A percentile compares a stretch with the other conserved stretches of the same genome.
Evolutionary conservation across 352 stramenopile genomes (phyloP).

Genomic region (Globisporangium cylindrosporum): DNA sequence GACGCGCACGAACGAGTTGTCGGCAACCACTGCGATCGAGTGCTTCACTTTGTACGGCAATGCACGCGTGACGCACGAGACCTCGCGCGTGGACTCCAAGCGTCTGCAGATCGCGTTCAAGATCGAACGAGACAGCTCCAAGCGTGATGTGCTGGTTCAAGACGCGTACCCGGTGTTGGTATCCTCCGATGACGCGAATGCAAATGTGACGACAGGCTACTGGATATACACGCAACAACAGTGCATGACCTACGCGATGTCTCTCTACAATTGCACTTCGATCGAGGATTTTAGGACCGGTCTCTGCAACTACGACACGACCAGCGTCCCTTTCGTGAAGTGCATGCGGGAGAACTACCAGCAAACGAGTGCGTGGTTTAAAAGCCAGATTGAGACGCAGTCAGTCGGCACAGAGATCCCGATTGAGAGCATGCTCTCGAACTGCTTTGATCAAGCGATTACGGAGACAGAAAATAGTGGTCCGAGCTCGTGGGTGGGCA

Average conservation of each 20-base stretch:
- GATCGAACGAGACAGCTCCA: slow-evolving; percentile 11
- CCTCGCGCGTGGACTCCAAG: background rate
- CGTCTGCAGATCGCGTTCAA: slow-evolving; percentile 22
- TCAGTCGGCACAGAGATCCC: background rate
- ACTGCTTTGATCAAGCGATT: slow-evolving; percentile 5
- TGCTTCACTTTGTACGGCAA: slow-evolving; percentile 33
- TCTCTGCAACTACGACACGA: slow-evolving; percentile 12
- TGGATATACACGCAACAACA: slow-evolving; percentile 11
- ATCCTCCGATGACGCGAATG: background rate
- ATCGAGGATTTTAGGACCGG: slow-evolving; percentile 7
- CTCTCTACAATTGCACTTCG: slow-evolving; percentile 18
- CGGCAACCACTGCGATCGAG: slow-evolving; percentile 19
- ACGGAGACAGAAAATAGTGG: background rate
- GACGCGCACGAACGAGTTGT: background rate
- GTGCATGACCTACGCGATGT: slow-evolving; percentile 2
- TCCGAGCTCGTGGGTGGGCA: slow-evolving; percentile 16
- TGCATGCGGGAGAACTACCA: slow-evolving; percentile 11
- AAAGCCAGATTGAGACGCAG: background rate
- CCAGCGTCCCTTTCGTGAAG: background rate
- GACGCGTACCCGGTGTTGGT: slow-evolving; percentile 25
- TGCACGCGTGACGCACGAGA: slow-evolving; percentile 16
- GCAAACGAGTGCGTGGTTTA: background rate
- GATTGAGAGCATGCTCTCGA: background rate
- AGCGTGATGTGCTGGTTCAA: slow-evolving; percentile 13
- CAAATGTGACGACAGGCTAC: background rate